Evolutionary conservation across 768 basidiomycete species (phyloP).

Genomic region (Royoungia palumana): DNA sequence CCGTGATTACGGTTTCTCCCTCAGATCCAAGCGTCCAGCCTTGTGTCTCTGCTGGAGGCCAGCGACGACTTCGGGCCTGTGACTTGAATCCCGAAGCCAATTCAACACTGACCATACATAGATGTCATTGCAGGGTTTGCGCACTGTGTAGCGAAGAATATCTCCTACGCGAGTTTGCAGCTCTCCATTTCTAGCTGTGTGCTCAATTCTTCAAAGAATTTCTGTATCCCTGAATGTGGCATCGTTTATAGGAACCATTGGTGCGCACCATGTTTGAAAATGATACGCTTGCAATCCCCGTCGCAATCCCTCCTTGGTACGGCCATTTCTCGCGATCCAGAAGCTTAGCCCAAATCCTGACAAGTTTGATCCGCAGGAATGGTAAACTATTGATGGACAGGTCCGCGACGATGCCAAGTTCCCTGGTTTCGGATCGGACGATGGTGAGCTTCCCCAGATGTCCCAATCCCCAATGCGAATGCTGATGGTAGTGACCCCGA

Average conservation of each 20-base stretch:
- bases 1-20: constrained; percentile 36
- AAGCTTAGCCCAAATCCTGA: constrained; percentile 59
- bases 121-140: constrained; percentile 44
- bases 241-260: constrained; percentile 38
- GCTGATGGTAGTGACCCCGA: not conserved
- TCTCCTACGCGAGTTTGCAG: constrained; percentile 48
- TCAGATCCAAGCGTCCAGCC: constrained; percentile 39
- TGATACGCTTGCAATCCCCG: not conserved
- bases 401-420: constrained; percentile 52
- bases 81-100: not conserved
- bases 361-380: constrained; percentile 54
- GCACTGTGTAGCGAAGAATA: constrained; percentile 62
- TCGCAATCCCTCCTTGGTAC: constrained; percentile 22
- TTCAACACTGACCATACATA: not conserved
- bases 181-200: not conserved
- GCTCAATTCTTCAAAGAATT: constrained; percentile 26
- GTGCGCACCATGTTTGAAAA: constrained; percentile 9
- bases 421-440: constrained; percentile 56
- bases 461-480: not conserved
- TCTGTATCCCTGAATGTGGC: constrained; percentile 36
- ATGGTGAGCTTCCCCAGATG: constrained; percentile 18
- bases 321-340: constrained; percentile 57
- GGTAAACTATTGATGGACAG: constrained; percentile 38
- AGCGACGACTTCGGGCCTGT: constrained; percentile 31
- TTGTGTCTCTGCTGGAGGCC: constrained; percentile 41